Evolutionary conservation across 345 rosid genomes (phyloP).

Genomic region (Bruguiera gymnorhiza): DNA sequence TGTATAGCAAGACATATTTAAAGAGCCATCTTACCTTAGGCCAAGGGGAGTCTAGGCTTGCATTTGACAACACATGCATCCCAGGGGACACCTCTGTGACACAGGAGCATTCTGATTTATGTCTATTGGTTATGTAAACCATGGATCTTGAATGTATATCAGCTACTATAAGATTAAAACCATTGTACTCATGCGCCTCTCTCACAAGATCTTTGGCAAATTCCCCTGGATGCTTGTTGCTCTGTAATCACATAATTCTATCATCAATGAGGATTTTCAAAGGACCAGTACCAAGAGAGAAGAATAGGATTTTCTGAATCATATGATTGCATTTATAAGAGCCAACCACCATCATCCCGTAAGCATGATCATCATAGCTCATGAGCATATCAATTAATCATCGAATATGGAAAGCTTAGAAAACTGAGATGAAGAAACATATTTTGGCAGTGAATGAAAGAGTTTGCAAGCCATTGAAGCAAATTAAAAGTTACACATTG

Average conservation of each 20-base stretch:
- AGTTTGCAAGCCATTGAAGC: neutral
- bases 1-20: too few species aligned
- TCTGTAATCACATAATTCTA: conserved; percentile 29
- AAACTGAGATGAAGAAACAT: neutral
- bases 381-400: neutral
- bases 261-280: neutral
- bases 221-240: conserved; percentile 53
- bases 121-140: conserved; percentile 73
- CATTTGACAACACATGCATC: conserved; percentile 65
- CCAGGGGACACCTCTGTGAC: conserved; percentile 64
- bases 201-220: conserved; percentile 55
- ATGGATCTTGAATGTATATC: conserved; percentile 55
- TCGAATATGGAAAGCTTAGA: neutral
- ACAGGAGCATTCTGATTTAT: conserved; percentile 21
- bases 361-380: neutral
- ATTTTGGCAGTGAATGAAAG: neutral
- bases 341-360: too few species aligned
- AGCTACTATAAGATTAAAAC: conserved; percentile 66
- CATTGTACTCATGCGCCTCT: conserved; percentile 51
- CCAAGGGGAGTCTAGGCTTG: conserved; percentile 85
- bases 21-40: conserved; percentile 49
- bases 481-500: neutral
- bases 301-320: neutral
- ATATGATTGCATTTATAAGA: neutral
- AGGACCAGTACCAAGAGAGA: neutral